Percentiles rank a stretch among this genome's conserved stretches.
Evolutionary conservation across 1,284 basidiomycete genomes (phyloP).

Genomic region (Sparassis latifolia): DNA sequence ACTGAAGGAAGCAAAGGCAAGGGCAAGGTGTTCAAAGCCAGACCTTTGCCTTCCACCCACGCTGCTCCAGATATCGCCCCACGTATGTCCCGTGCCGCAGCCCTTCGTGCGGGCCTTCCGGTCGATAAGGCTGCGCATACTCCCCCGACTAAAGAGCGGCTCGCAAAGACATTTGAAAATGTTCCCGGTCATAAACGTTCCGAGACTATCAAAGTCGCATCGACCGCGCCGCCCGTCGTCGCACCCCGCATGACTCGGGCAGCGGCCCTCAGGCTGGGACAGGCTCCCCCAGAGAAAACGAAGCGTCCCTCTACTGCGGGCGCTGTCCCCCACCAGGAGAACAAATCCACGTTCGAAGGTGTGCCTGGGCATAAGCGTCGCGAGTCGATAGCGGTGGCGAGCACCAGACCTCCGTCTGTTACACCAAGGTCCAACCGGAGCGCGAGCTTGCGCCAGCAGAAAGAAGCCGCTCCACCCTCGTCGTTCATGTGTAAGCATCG

Average conservation of each 20-base stretch:
- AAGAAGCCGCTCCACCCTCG: conserved; percentile 51
- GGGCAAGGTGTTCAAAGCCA: conserved; percentile 62
- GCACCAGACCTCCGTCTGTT: conserved; percentile 54
- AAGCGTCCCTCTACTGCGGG: conserved; percentile 10
- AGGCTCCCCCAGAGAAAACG: conserved; percentile 17
- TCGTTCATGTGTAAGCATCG: conserved; percentile 58
- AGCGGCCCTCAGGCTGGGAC: conserved; percentile 58
- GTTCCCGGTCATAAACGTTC: conserved; percentile 74
- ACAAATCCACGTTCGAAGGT: conserved; percentile 54
- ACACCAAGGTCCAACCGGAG: conserved; percentile 65
- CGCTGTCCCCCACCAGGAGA: conserved; percentile 9
- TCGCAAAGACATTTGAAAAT: conserved; percentile 59
- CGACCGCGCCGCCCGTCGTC: conserved; percentile 65
- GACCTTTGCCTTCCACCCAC: conserved; percentile 59
- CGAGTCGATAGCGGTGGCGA: conserved; percentile 65
- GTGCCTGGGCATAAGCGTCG: conserved; percentile 78
- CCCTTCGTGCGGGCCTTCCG: conserved; percentile 56
- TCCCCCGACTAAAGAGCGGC: conserved; percentile 51
- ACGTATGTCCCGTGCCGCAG: conserved; percentile 71
- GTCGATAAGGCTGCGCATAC: conserved; percentile 34
- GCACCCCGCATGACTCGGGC: conserved; percentile 71
- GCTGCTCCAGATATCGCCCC: conserved; percentile 65
- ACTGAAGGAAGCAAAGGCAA: conserved; percentile 27
- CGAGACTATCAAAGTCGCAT: conserved; percentile 61
- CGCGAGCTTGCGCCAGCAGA: conserved; percentile 54